Percentiles rank a stretch among this genome's conserved stretches.
Evolutionary conservation across 257 asterid species (phyloP).

Genomic region (Eustoma russellianum): DNA sequence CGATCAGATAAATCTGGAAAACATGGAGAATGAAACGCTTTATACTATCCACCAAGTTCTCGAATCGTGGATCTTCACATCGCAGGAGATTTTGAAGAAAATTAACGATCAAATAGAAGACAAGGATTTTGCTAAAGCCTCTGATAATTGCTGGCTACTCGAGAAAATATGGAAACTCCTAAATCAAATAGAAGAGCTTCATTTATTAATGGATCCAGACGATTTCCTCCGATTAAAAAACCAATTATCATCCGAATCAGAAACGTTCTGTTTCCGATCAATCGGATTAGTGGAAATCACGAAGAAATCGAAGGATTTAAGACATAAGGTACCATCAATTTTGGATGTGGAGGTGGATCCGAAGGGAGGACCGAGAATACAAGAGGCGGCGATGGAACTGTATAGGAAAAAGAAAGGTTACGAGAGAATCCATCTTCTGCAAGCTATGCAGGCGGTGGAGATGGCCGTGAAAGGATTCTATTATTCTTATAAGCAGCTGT

Average conservation of each 20-base stretch:
- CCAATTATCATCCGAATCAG: slow-evolving; percentile 54
- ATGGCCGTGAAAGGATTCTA: slow-evolving; percentile 68
- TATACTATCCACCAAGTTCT: slow-evolving; percentile 61
- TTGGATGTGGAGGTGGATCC: slow-evolving; percentile 86
- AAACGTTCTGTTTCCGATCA: slow-evolving; percentile 69
- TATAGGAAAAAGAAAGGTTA: slow-evolving; percentile 34
- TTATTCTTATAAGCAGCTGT: slow-evolving; percentile 59
- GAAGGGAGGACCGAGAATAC: slow-evolving; percentile 81
- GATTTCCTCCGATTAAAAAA: slow-evolving; percentile 71
- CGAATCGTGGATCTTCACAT: slow-evolving; percentile 66
- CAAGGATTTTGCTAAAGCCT: slow-evolving; percentile 28
- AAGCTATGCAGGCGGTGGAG: slow-evolving; percentile 89
- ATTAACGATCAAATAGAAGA: slow-evolving; percentile 37
- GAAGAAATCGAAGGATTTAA: slow-evolving; percentile 54
- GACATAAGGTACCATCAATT: slow-evolving; percentile 68
- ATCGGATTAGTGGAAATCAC: slow-evolving; percentile 52
- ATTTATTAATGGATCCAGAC: slow-evolving; percentile 72
- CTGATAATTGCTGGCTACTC: slow-evolving; percentile 53
- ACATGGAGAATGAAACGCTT: slow-evolving; percentile 52
- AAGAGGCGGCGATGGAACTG: slow-evolving; percentile 79
- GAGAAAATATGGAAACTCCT: slow-evolving; percentile 58
- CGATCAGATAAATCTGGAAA: slow-evolving; percentile 28
- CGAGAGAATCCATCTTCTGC: slow-evolving; percentile 59
- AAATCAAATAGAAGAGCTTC: slow-evolving; percentile 56
- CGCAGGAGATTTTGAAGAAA: slow-evolving; percentile 33